These are phyloP conservation scores for Pythium scleroteichum DNA, from an alignment of 352 stramenopile genomes.

Conservation along the genomic window DNA sequence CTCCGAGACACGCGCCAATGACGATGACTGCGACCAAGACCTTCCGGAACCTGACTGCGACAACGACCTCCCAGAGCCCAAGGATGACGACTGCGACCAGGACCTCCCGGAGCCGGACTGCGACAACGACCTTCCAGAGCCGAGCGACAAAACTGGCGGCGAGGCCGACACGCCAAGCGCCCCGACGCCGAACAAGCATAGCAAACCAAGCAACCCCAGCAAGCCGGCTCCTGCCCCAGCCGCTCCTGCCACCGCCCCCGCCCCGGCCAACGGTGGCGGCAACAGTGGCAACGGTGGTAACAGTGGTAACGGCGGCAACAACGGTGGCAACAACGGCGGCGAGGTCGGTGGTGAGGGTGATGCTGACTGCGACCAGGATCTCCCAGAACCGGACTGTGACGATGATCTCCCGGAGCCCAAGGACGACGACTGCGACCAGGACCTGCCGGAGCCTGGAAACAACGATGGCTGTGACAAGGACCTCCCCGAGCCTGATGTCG, in stretches of 20 bases:
- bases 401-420: slow-evolving; percentile 10
- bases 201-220: too few relatives aligned
- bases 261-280: background rate
- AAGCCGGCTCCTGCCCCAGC: too few relatives aligned
- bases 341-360: background rate
- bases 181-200: too few relatives aligned
- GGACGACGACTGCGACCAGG: slow-evolving; percentile 1
- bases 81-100: slow-evolving; percentile 4
- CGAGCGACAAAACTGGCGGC: background rate
- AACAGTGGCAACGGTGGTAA: background rate
- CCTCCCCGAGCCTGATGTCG: slow-evolving; percentile 7
- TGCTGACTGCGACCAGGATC: slow-evolving; percentile 12
- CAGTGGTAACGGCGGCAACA: background rate
- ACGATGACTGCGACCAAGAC: slow-evolving; percentile 12
- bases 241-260: too few relatives aligned
- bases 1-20: too few relatives aligned
- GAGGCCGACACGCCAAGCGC: background rate
- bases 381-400: slow-evolving; percentile 20
- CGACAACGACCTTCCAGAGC: slow-evolving; percentile 7
- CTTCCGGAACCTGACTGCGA: slow-evolving; percentile 18
- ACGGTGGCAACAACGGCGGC: background rate
- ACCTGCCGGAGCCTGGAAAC: background rate
- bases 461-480: slow-evolving; percentile 1
- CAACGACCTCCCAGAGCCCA: slow-evolving; percentile 10
- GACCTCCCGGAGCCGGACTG: background rate